These are phyloP conservation scores for Solanum paucissectum DNA, from an alignment of 257 asterid species.

Conservation along the genomic window DNA sequence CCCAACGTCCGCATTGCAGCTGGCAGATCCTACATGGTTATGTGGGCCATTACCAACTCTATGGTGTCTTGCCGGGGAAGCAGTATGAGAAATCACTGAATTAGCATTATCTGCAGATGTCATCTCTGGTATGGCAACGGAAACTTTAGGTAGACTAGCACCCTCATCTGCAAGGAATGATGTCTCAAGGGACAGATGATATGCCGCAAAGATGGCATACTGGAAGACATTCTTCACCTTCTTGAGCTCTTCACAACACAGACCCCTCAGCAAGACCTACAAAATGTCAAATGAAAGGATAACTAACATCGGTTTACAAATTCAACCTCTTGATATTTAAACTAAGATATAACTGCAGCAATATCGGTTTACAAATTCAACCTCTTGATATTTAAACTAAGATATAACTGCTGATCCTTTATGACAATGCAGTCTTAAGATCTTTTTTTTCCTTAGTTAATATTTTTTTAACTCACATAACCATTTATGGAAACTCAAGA, in stretches of 20 bases:
- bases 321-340: background rate
- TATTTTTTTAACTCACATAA: background rate
- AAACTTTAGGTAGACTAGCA: constrained; percentile 59
- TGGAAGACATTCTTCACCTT: constrained; percentile 68
- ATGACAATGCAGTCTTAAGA: background rate
- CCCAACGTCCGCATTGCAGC: constrained; percentile 35
- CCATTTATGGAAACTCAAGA: background rate
- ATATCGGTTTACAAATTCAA: background rate
- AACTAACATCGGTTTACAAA: background rate
- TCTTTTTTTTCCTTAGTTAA: too few species aligned
- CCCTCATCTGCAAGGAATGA: constrained; percentile 97
- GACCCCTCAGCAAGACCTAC: constrained; percentile 81
- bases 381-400: background rate
- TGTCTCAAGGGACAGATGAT: constrained; percentile 80
- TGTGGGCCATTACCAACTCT: constrained; percentile 17
- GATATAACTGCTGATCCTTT: background rate
- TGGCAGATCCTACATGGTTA: constrained; percentile 15
- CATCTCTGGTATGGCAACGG: background rate
- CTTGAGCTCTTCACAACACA: constrained; percentile 60
- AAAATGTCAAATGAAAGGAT: constrained; percentile 7
- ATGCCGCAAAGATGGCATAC: constrained; percentile 89
- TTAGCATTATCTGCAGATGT: constrained; percentile 16
- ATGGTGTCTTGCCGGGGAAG: background rate
- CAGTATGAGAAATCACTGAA: constrained; percentile 19
- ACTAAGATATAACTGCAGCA: background rate